Evolutionary conservation across 805 yeast genomes (phyloP).

Genomic region (Cyberlindnera misumaiensis): DNA sequence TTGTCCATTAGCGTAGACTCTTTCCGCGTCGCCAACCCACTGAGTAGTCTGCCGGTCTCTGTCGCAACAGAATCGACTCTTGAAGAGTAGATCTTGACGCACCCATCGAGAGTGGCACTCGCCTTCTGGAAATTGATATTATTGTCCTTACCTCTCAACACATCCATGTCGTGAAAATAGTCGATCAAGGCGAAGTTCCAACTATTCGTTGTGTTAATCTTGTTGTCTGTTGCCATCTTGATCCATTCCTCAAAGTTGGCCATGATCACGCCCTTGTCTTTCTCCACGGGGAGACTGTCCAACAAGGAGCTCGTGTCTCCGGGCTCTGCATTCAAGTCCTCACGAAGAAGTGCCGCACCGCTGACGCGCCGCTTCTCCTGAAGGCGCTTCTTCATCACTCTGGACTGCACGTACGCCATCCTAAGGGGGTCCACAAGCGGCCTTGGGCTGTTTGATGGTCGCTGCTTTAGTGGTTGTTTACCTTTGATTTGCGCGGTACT

Average conservation of each 20-base stretch:
- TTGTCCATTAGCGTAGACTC: slow-evolving; percentile 18
- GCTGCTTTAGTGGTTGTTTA: no score
- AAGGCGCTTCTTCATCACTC: slow-evolving; percentile 22
- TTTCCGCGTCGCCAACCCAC: slow-evolving; percentile 56
- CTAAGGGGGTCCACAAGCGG: not conserved
- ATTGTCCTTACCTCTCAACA: slow-evolving; percentile 66
- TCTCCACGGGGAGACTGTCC: slow-evolving; percentile 20
- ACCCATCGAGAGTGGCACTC: slow-evolving; percentile 86
- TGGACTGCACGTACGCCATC: slow-evolving; percentile 24
- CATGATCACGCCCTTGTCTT: slow-evolving; percentile 31
- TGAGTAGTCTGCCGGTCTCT: slow-evolving; percentile 78
- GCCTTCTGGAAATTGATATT: slow-evolving; percentile 86
- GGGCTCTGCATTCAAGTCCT: slow-evolving; percentile 21
- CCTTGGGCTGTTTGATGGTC: no score
- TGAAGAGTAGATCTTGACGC: slow-evolving; percentile 86
- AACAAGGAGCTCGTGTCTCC: slow-evolving; percentile 14
- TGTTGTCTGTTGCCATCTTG: slow-evolving; percentile 74
- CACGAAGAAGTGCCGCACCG: slow-evolving; percentile 27
- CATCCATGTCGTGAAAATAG: slow-evolving; percentile 78
- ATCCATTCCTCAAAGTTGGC: slow-evolving; percentile 67
- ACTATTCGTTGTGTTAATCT: slow-evolving; percentile 76
- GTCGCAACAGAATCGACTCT: slow-evolving; percentile 88
- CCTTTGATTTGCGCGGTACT: no score
- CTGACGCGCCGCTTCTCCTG: slow-evolving; percentile 25
- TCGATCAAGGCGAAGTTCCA: slow-evolving; percentile 92